phyloP scores from a whole-genome alignment of 495 filamentous ascomycete species.

The Penicillium waksmanii region DNA sequence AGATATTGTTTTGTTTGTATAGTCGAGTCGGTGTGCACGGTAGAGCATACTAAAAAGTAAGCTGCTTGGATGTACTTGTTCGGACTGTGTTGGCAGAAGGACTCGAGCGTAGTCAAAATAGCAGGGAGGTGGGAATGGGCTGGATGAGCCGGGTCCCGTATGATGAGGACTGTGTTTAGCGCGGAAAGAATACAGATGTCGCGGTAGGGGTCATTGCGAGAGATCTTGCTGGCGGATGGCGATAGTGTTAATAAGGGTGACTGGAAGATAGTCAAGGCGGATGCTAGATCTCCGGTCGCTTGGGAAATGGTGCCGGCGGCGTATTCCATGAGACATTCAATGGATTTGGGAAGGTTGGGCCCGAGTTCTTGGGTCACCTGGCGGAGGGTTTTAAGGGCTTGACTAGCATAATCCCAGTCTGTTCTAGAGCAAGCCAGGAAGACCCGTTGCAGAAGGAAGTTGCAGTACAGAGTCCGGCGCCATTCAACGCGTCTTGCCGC shows the following conservation, averaged over 20 bases:
- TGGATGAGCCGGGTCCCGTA: constrained; percentile 64
- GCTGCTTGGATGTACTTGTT: constrained; percentile 77
- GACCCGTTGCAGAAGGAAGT: constrained; percentile 61
- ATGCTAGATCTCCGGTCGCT: constrained; percentile 69
- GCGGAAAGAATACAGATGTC: constrained; percentile 78
- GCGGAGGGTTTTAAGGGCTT: constrained; percentile 46
- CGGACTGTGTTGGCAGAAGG: constrained; percentile 66
- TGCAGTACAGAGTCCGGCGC: constrained; percentile 57
- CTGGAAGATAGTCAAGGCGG: constrained; percentile 68
- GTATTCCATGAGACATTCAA: constrained; percentile 61
- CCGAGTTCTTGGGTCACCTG: constrained; percentile 39
- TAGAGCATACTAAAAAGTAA: constrained; percentile 76
- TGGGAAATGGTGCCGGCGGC: constrained; percentile 78
- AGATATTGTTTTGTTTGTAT: constrained; percentile 81
- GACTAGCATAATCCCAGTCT: constrained; percentile 61
- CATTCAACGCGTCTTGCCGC: constrained; percentile 52
- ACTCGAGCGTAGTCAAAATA: constrained; percentile 67
- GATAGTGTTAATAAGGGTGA: constrained; percentile 59
- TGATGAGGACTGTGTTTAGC: constrained; percentile 81
- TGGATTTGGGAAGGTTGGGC: constrained; percentile 42
- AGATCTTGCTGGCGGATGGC: constrained; percentile 41
- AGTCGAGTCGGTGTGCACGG: constrained; percentile 59
- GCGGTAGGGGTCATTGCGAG: constrained; percentile 58
- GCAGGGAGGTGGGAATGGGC: constrained; percentile 48
- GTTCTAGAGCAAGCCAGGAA: constrained; percentile 64